A percentile compares a stretch with the other conserved stretches of the same genome.
Conservation (phyloP, 164 flowering plant species). For the Saururus chinensis region DNA sequence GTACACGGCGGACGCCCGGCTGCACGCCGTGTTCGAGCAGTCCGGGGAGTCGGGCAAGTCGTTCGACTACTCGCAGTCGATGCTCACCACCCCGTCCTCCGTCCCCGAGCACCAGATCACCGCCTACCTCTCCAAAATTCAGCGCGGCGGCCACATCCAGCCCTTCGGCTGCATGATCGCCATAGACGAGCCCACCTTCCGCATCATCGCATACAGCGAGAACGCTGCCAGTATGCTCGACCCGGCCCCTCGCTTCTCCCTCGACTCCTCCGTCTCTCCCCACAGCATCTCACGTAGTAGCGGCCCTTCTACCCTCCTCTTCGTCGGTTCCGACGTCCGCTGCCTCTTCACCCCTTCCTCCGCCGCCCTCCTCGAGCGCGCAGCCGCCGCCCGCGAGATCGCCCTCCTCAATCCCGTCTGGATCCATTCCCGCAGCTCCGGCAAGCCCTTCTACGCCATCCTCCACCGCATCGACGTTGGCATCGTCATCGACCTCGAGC, state of each 20-base stretch:
- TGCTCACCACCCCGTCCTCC: conserved; percentile 21
- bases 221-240: conserved; percentile 46
- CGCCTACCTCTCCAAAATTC: conserved; percentile 53
- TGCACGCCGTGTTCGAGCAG: conserved; percentile 78
- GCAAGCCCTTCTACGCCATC: conserved; percentile 55
- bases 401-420: conserved; percentile 58
- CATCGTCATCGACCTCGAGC: conserved; percentile 65
- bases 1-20: conserved; percentile 75
- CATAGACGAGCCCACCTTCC: conserved; percentile 49
- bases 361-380: conserved; percentile 40
- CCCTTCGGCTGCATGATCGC: conserved; percentile 81
- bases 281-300: too few species aligned
- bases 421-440: conserved; percentile 41
- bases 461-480: conserved; percentile 69
- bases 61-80: conserved; percentile 47
- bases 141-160: conserved; percentile 63
- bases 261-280: neutral
- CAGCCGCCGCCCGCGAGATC: conserved; percentile 38
- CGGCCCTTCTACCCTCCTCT: neutral
- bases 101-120: conserved; percentile 46
- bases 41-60: conserved; percentile 44
- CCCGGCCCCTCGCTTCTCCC: neutral
- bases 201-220: conserved; percentile 54
- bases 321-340: conserved; percentile 46
- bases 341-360: conserved; percentile 49